Percentiles rank a stretch among this genome's conserved stretches.
Conservation (phyloP, 31 red algal species). For the Odonthalia washingtoniensis region DNA sequence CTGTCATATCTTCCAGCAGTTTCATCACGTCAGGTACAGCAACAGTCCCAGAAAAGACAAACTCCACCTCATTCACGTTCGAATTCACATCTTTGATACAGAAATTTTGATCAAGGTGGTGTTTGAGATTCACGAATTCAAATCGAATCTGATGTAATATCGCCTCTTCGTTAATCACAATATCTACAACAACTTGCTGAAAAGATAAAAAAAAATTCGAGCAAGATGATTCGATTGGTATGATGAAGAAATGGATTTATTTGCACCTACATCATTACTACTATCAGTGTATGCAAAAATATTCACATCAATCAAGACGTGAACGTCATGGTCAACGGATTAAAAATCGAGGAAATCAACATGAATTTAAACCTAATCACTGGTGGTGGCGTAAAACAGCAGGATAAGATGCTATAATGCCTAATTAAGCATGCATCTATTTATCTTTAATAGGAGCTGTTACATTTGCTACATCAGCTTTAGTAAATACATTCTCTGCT, state of each 20-base stretch:
- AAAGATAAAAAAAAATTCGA: background rate
- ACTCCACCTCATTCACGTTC: background rate
- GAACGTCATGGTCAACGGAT: background rate
- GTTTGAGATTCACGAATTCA: background rate
- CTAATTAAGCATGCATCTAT: conserved; percentile 78
- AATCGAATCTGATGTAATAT: background rate
- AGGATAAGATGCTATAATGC: conserved; percentile 76
- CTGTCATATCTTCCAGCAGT: background rate
- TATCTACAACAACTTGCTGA: background rate
- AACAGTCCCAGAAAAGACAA: too few relatives aligned
- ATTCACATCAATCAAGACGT: background rate
- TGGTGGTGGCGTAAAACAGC: conserved; percentile 80
- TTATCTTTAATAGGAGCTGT: conserved; percentile 73
- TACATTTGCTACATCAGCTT: conserved; percentile 61
- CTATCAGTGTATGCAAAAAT: conserved; percentile 7
- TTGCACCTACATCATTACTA: conserved; percentile 30
- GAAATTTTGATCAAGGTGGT: background rate
- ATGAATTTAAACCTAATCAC: conserved; percentile 50
- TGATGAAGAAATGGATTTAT: conserved; percentile 8
- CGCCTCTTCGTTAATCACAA: background rate
- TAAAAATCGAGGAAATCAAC: background rate
- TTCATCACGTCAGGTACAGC: background rate
- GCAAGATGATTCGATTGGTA: background rate
- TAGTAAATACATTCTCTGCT: conserved; percentile 43
- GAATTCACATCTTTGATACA: conserved; percentile 16